Conservation (phyloP, 495 filamentous ascomycete species). For the Terfezia boudieri region DNA sequence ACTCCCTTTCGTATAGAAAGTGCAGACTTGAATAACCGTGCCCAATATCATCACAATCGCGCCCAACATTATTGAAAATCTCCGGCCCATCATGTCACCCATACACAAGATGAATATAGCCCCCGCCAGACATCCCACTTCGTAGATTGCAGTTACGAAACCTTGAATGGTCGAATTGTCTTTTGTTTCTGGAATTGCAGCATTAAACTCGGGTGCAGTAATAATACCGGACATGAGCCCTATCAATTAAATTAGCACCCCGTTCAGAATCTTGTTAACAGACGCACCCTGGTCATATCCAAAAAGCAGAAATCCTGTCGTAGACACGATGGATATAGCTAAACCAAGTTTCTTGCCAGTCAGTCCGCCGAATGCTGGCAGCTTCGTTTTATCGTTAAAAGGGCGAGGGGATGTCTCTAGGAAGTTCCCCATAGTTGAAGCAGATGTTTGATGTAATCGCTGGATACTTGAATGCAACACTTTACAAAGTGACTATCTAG, state of each 20-base stretch:
- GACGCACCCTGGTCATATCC: conserved; percentile 39
- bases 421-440: too few species aligned
- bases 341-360: conserved; percentile 39
- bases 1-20: conserved; percentile 6
- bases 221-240: conserved; percentile 70
- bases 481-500: too few species aligned
- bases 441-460: too few species aligned
- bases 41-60: conserved; percentile 51
- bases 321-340: conserved; percentile 42
- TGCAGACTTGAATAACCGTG: conserved; percentile 42
- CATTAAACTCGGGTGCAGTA: conserved; percentile 44
- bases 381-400: too few species aligned
- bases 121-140: conserved; percentile 54
- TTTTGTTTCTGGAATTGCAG: conserved; percentile 43
- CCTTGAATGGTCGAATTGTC: conserved; percentile 52
- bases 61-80: conserved; percentile 36
- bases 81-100: conserved; percentile 47
- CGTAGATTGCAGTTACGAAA: conserved; percentile 63
- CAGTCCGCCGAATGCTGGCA: conserved; percentile 24
- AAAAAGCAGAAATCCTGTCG: conserved; percentile 52
- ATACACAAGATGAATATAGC: conserved; percentile 46
- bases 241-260: background rate
- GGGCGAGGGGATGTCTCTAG: too few species aligned
- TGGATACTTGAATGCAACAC: too few species aligned
- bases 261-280: too few species aligned